A percentile compares a stretch with the other conserved stretches of the same genome.
Conservation (phyloP, 2,329 filamentous ascomycete genomes). For the Massarina eburnea region DNA sequence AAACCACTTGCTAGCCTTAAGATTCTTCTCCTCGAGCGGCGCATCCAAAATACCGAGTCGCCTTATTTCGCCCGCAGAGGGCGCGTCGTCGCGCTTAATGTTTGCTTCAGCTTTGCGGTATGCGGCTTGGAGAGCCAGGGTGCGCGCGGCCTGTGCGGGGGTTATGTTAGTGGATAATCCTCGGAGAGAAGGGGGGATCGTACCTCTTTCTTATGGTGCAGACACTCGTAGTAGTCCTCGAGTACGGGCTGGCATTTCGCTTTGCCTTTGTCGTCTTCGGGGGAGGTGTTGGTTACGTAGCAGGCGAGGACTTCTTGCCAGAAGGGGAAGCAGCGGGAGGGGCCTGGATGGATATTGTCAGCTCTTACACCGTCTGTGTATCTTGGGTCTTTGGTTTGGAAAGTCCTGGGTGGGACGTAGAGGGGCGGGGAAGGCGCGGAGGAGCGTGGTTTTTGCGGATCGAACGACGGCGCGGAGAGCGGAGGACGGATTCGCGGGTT, state of each 20-base stretch:
- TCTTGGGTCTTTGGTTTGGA: background rate
- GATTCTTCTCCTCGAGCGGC: slow-evolving; percentile 73
- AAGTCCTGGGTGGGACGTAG: background rate
- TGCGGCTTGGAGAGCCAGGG: slow-evolving; percentile 76
- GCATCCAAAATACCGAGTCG: slow-evolving; percentile 76
- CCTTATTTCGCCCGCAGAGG: slow-evolving; percentile 82
- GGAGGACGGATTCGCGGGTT: no score
- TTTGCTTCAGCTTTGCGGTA: slow-evolving; percentile 77
- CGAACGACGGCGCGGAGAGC: no score
- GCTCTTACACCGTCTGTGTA: background rate
- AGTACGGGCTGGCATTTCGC: slow-evolving; percentile 82
- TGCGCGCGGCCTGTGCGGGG: slow-evolving; percentile 68
- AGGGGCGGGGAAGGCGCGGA: background rate
- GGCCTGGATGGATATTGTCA: slow-evolving; percentile 50
- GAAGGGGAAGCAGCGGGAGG: slow-evolving; percentile 92
- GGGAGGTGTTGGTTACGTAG: slow-evolving; percentile 90
- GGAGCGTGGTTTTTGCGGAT: background rate
- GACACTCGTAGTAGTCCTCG: slow-evolving; percentile 98
- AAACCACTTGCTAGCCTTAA: slow-evolving; percentile 48
- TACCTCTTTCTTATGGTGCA: slow-evolving; percentile 99
- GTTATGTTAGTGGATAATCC: background rate
- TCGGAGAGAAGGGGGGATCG: slow-evolving; percentile 39
- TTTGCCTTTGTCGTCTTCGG: slow-evolving; percentile 78
- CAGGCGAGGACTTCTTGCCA: slow-evolving; percentile 99
- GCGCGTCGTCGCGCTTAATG: slow-evolving; percentile 75